These are phyloP conservation scores for Magnolia sinica DNA, from an alignment of 164 flowering plant species.

Conservation along the genomic window DNA sequence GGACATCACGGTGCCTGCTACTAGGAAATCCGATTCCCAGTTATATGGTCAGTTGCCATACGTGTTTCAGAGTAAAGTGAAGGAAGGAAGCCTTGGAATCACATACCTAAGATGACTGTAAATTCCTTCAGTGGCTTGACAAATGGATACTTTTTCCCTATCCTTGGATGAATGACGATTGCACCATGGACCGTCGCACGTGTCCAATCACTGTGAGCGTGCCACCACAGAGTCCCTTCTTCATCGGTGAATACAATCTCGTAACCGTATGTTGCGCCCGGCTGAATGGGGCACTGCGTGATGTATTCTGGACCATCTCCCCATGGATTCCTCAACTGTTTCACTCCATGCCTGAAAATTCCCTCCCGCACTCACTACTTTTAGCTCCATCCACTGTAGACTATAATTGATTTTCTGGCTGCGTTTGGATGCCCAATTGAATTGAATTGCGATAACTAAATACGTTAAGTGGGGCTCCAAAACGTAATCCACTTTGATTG, in stretches of 20 bases:
- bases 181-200: slow-evolving; percentile 24
- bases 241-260: slow-evolving; percentile 28
- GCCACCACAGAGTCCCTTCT: slow-evolving; percentile 65
- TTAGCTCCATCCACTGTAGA: background rate
- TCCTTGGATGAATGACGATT: slow-evolving; percentile 12
- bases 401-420: background rate
- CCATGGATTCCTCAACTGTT: slow-evolving; percentile 53
- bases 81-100: background rate
- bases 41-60: too few species aligned
- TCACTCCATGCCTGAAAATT: slow-evolving; percentile 32
- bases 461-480: background rate
- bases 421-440: too few species aligned
- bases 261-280: slow-evolving; percentile 33
- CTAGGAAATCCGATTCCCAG: too few species aligned
- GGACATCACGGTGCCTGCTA: too few species aligned
- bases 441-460: background rate
- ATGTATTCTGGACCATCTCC: slow-evolving; percentile 47
- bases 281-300: slow-evolving; percentile 50
- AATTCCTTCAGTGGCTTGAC: slow-evolving; percentile 23
- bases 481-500: background rate
- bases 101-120: slow-evolving; percentile 16
- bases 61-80: too few species aligned
- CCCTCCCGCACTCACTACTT: background rate
- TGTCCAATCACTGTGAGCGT: slow-evolving; percentile 56
- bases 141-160: slow-evolving; percentile 18